phyloP scores from a whole-genome alignment of 805 yeast species.

The Cyberlindnera petersonii region DNA sequence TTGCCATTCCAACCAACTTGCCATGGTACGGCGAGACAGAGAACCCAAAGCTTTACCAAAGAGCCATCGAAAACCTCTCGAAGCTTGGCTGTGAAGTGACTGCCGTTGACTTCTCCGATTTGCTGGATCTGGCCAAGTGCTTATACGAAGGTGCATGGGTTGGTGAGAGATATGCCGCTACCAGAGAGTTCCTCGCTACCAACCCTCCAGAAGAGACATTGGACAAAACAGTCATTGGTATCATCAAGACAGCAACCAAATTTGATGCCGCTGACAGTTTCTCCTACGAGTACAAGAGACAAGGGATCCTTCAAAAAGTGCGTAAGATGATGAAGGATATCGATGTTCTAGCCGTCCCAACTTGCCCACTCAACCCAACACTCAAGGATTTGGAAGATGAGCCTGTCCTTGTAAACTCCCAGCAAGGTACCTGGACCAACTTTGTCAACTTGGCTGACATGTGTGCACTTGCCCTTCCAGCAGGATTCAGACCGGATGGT shows the following conservation, averaged over 20 bases:
- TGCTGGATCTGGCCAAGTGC: conserved; percentile 78
- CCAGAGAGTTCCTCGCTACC: conserved; percentile 63
- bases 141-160: conserved; percentile 99
- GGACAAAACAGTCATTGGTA: conserved; percentile 78
- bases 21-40: conserved; percentile 79
- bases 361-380: conserved; percentile 90
- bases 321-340: conserved; percentile 48
- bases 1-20: conserved; percentile 73
- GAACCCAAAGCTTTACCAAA: conserved; percentile 64
- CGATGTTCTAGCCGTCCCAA: conserved; percentile 85
- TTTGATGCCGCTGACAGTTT: conserved; percentile 81
- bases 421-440: conserved; percentile 98
- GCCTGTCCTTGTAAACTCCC: conserved; percentile 79
- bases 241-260: conserved; percentile 74
- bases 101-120: conserved; percentile 66
- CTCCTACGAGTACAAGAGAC: conserved; percentile 82
- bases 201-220: conserved; percentile 66
- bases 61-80: conserved; percentile 54
- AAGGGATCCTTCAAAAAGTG: conserved; percentile 68
- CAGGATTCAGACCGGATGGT: conserved; percentile 84
- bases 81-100: conserved; percentile 56
- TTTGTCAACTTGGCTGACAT: conserved; percentile 92
- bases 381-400: conserved; percentile 67
- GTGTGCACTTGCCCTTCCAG: conserved; percentile 88
- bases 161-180: conserved; percentile 87